Evolutionary conservation across 345 rosid genomes (phyloP).

Genomic region (Acer campestre): DNA sequence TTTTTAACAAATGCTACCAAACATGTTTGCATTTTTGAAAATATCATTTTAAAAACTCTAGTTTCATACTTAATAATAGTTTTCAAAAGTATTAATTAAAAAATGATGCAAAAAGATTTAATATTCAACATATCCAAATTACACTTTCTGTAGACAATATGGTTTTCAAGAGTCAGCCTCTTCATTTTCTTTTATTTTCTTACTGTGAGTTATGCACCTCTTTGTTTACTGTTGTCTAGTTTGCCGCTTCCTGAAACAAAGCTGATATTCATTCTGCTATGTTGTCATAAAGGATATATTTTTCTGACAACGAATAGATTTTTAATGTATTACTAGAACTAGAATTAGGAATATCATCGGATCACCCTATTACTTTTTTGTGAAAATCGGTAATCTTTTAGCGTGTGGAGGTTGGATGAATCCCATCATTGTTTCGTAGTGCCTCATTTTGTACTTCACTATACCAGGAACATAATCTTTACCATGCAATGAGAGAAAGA

Average conservation of each 20-base stretch:
- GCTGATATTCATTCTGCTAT: neutral
- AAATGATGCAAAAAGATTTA: neutral
- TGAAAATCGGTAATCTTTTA: neutral
- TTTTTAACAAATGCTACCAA: neutral
- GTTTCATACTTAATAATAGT: neutral
- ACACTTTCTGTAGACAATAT: conserved; percentile 1
- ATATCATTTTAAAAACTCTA: too few relatives aligned
- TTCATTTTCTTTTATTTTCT: conserved; percentile 2
- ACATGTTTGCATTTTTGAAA: too few relatives aligned
- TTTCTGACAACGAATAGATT: neutral
- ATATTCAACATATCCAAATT: neutral
- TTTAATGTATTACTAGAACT: neutral
- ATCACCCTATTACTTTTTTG: neutral
- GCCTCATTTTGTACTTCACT: conserved; percentile 15
- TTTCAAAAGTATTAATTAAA: neutral
- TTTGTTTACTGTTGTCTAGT: neutral
- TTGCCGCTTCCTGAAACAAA: neutral
- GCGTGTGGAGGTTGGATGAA: conserved; percentile 8
- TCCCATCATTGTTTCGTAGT: conserved; percentile 4
- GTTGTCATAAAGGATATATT: neutral
- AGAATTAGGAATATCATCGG: neutral
- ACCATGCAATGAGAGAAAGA: conserved; percentile 78
- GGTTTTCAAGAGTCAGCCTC: neutral
- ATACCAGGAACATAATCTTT: conserved; percentile 76
- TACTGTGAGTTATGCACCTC: neutral